These are phyloP conservation scores for Artemisia annua DNA, from an alignment of 129 eudicot genomes.

Conservation along the genomic window DNA sequence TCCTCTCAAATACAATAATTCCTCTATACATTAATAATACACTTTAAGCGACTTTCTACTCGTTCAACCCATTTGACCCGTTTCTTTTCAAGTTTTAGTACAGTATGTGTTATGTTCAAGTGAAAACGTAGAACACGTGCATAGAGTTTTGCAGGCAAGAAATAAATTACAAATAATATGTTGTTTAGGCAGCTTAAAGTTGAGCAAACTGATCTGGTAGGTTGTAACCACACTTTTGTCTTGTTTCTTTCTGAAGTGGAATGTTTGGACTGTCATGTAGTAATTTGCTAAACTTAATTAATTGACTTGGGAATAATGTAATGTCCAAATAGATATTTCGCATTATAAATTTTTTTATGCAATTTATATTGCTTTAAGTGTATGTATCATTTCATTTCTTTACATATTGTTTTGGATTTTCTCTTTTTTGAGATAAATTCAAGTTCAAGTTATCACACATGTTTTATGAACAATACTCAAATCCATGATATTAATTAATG, in stretches of 20 bases:
- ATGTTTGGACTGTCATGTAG: constrained; percentile 29
- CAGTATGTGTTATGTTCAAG: neutral
- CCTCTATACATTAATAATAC: neutral
- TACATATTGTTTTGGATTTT: no score
- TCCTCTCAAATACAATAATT: neutral
- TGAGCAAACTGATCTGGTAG: constrained; percentile 1
- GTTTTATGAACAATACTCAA: no score
- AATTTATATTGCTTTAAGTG: no score
- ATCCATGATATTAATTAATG: no score
- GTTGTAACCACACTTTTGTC: neutral
- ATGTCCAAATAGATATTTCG: no score
- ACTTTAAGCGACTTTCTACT: neutral
- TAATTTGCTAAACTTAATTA: constrained; percentile 26
- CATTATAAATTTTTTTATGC: no score
- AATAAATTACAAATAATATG: constrained; percentile 14
- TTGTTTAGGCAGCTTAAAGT: neutral
- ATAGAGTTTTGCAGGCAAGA: neutral
- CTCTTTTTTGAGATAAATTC: no score
- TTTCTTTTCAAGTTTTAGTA: neutral
- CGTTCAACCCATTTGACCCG: neutral
- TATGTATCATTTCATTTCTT: no score
- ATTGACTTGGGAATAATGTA: no score
- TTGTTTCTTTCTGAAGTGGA: constrained; percentile 4
- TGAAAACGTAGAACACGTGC: constrained; percentile 4
- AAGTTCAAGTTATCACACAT: no score